These are phyloP conservation scores for Microbotryomycetes sp. DNA, from an alignment of 1,284 basidiomycete genomes.

Conservation along the genomic window DNA sequence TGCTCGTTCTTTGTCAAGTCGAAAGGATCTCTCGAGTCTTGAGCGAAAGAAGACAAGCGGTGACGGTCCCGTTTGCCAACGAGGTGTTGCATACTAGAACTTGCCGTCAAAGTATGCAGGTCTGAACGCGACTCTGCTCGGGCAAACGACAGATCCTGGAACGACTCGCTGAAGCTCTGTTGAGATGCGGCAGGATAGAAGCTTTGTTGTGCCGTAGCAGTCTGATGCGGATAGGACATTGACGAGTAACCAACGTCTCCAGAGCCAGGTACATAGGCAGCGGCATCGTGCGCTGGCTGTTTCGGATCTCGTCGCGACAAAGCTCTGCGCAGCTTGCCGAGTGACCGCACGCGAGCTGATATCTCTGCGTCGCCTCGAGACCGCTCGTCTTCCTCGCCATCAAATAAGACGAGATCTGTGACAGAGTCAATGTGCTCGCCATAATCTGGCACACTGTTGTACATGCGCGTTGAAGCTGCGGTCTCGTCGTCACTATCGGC, in stretches of 20 bases:
- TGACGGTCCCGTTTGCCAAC: slow-evolving; percentile 2
- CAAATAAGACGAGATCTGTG: slow-evolving; percentile 55
- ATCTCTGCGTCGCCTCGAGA: slow-evolving; percentile 58
- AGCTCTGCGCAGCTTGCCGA: slow-evolving; percentile 61
- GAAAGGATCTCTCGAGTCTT: slow-evolving; percentile 44
- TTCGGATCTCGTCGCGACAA: slow-evolving; percentile 44
- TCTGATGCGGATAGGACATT: neutral
- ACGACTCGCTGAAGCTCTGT: neutral
- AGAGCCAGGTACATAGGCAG: slow-evolving; percentile 1
- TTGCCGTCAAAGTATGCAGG: neutral
- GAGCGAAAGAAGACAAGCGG: slow-evolving; percentile 15
- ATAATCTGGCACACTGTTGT: slow-evolving; percentile 9
- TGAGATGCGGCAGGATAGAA: neutral
- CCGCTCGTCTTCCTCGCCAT: slow-evolving; percentile 61
- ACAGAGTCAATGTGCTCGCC: slow-evolving; percentile 17
- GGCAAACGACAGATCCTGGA: neutral
- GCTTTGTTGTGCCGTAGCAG: neutral
- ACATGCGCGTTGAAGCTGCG: slow-evolving; percentile 1
- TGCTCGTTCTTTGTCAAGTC: slow-evolving; percentile 61
- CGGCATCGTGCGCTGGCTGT: slow-evolving; percentile 6
- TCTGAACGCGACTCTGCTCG: neutral
- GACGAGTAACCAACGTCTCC: neutral
- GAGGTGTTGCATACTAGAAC: slow-evolving; percentile 1
- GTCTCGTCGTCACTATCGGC: slow-evolving; percentile 14
- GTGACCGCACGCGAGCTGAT: slow-evolving; percentile 55